Evolutionary conservation across 2,329 filamentous ascomycete species (phyloP), one percentile per base, ranked within the genome.

Genomic region (Diaporthe australafricana): DNA sequence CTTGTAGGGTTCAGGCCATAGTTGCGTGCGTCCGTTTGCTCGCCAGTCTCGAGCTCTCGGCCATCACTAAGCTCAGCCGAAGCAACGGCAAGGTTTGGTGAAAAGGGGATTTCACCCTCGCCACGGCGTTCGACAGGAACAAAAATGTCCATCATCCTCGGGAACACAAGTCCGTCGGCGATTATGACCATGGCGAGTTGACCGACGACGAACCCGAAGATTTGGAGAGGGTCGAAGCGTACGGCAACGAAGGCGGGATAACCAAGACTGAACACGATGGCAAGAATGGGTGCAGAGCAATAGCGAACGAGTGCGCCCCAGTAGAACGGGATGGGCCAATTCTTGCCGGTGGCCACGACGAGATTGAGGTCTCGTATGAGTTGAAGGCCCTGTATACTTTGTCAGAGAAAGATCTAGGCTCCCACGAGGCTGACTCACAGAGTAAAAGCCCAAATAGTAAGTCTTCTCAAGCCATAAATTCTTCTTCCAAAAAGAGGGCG

Each of bases 321-420:
- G 55, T 42, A 60, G 14, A 42, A 25, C 2, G 55, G 55, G 8
- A 60, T 60, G 9, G 55, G 30, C 55, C 55, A 60, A 38, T 60
- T 60, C 35, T 60, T 60, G 22, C 55, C 55, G 8, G 55, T 60
- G 16, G 55, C 55, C 6, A 60, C 55, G 16, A 60, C 55, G 22
- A 60, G 55, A 22, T 60, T 60, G 35, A 60, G 55, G 9, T 60
- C 55, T 35, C 38, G 55, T 12, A 38, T 60, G 2, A 60, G 9
- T 42, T 60, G 55, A 25, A 60, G 55, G 25, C 38, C 55, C 55
- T 60, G 1, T 9, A 5, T 2, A 12, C 14, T 7, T 9, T 20
- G 22, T 60, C 14, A 60, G n/a, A 2, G 3, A 2, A 1, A 22
- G 22, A 2, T 11, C 8, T 4, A 12, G 7, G 8, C n/a, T 6